Evolutionary conservation across 75 land plant species (phyloP), one percentile per base, ranked within the genome.

Genomic region (Azolla pinnata): DNA sequence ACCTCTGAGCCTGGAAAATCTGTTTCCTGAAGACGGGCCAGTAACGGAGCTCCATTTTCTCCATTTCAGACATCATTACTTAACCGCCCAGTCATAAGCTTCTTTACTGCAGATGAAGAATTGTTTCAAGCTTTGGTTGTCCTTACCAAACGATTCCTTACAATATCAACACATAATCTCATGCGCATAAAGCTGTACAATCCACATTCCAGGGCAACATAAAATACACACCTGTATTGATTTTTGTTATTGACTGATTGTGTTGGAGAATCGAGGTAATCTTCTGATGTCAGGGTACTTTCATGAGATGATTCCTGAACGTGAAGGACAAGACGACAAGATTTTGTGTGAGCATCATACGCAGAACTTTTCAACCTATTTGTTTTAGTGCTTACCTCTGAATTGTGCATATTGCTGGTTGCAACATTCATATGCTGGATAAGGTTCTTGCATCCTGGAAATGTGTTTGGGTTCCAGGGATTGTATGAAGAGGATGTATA

Each of bases 111-210:
- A 69, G 44, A 69, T 29, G 58, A 62, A 46, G 48, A 66, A 69
- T 35, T 56, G 72, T 19, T 56, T 30, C 16, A 35, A 31, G 48
- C 17, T 33, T 25, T 67, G 56, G n/a, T n/a, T n/a, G 35, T 60
- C 20, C 53, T 69, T 66, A 30, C 44, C 46, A 30, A 62, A 52
- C 27, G 17, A 24, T 29, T 59, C 52, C 66, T 57, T 71, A 69
- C 73, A 71, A 19, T 26, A 24, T 34, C 50, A 21, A 38, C 73
- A 71, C 31, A 71, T 14, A 59, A 26, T 48, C 17, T 44, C 23
- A 45, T 71, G 73, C 27, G 60, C 68, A 29, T 69, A 71, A 16
- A 69, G 73, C 47, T 56, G 25, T 7, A 69, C 73, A 31, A 58
- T 49, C 73, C 73, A 71, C 7, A 71, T 2, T 31, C 69, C 60